phyloP scores from a whole-genome alignment of 768 basidiomycete species.

The Galerina sulciceps region DNA sequence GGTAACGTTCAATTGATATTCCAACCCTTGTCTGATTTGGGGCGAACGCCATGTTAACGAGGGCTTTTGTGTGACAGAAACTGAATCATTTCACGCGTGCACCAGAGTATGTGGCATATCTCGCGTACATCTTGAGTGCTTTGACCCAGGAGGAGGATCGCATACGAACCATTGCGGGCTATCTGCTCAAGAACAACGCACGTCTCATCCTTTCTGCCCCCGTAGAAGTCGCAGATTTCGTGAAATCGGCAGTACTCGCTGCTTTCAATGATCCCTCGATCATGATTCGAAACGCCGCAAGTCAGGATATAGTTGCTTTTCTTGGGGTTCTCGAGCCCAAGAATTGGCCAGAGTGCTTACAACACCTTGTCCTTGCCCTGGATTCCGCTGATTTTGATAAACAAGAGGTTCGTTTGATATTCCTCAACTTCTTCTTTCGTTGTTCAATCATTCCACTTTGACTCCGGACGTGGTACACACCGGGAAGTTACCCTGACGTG shows the following conservation, averaged over 20 bases:
- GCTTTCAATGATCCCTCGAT: slow-evolving; percentile 82
- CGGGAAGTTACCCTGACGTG: background rate
- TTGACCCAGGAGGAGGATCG: slow-evolving; percentile 87
- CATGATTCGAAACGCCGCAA: slow-evolving; percentile 93
- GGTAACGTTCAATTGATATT: slow-evolving; percentile 44
- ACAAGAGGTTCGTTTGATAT: slow-evolving; percentile 75
- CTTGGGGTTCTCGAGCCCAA: slow-evolving; percentile 86
- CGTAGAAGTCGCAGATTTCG: slow-evolving; percentile 69
- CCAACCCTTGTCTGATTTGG: slow-evolving; percentile 5
- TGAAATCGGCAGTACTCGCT: slow-evolving; percentile 76
- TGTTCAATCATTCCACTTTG: background rate
- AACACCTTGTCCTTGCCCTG: slow-evolving; percentile 79
- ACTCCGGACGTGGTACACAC: background rate
- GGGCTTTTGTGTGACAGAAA: slow-evolving; percentile 54
- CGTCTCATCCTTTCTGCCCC: slow-evolving; percentile 73
- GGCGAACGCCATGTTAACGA: slow-evolving; percentile 23
- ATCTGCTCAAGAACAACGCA: slow-evolving; percentile 96
- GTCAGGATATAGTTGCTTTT: slow-evolving; percentile 90
- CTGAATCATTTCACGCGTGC: slow-evolving; percentile 84
- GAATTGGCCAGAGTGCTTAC: slow-evolving; percentile 95
- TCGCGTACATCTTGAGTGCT: slow-evolving; percentile 88
- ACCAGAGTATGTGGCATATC: slow-evolving; percentile 95
- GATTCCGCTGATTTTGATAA: slow-evolving; percentile 75
- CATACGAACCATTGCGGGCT: slow-evolving; percentile 94
- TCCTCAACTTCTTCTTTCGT: background rate